Evolutionary conservation across 2,329 filamentous ascomycete genomes (phyloP).

Genomic region (Colletotrichum sp.): DNA sequence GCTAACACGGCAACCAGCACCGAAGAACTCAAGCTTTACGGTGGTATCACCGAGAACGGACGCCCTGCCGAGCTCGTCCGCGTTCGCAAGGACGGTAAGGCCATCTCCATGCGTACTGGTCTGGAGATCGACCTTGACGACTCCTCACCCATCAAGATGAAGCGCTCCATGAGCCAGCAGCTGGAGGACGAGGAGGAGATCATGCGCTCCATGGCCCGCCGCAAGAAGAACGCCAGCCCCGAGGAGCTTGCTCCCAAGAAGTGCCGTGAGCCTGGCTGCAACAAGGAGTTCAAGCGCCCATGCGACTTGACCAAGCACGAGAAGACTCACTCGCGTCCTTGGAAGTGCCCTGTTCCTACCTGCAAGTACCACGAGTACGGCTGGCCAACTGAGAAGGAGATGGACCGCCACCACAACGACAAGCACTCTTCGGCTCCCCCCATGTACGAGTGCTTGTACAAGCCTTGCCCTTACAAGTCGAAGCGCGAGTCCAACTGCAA

Average conservation of each 20-base stretch:
- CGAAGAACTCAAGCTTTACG: slow-evolving; percentile 80
- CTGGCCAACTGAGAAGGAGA: slow-evolving; percentile 98
- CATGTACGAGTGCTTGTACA: slow-evolving; percentile 83
- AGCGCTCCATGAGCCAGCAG: slow-evolving; percentile 71
- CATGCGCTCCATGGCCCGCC: slow-evolving; percentile 90
- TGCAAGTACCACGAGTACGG: slow-evolving; percentile 93
- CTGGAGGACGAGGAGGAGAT: slow-evolving; percentile 81
- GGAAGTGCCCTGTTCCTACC: slow-evolving; percentile 82
- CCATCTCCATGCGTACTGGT: slow-evolving; percentile 77
- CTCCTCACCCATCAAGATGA: slow-evolving; percentile 55
- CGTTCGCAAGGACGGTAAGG: slow-evolving; percentile 78
- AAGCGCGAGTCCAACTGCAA: slow-evolving; percentile 98
- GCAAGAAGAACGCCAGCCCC: slow-evolving; percentile 89
- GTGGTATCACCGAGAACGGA: slow-evolving; percentile 81
- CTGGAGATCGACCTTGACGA: slow-evolving; percentile 63
- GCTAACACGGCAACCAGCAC: slow-evolving; percentile 31
- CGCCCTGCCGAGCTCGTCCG: slow-evolving; percentile 84
- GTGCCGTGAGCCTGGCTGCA: slow-evolving; percentile 77
- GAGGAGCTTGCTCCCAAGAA: slow-evolving; percentile 82
- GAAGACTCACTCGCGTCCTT: slow-evolving; percentile 95
- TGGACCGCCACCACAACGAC: slow-evolving; percentile 94
- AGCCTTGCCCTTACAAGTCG: slow-evolving; percentile 88
- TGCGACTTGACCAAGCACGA: slow-evolving; percentile 98
- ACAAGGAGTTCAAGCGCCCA: slow-evolving; percentile 94
- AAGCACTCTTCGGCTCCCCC: slow-evolving; percentile 84